Evolutionary conservation across 345 rosid genomes (phyloP).

Genomic region (Carallia brachiata): DNA sequence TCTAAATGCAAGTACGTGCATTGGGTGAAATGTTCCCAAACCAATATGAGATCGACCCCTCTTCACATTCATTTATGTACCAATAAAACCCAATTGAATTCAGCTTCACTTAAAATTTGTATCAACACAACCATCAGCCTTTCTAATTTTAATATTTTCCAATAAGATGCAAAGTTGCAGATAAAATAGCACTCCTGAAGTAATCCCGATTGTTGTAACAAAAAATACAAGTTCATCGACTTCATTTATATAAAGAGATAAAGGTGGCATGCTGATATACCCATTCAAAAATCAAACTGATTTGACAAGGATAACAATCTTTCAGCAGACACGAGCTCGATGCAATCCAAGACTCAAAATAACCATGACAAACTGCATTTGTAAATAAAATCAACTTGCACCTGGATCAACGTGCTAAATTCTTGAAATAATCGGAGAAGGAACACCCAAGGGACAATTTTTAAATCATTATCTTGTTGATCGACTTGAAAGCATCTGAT

Average conservation of each 20-base stretch:
- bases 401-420: constrained; percentile 5
- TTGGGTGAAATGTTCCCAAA: no score
- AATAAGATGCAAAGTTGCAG: no score
- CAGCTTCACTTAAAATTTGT: no score
- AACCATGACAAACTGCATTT: background rate
- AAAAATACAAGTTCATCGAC: background rate
- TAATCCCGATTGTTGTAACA: background rate
- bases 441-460: background rate
- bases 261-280: no score
- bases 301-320: background rate
- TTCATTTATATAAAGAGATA: background rate
- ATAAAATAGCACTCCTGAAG: no score
- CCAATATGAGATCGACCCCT: no score
- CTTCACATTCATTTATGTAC: no score
- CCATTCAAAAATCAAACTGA: background rate
- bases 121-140: no score
- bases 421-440: constrained; percentile 1
- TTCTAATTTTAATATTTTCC: no score
- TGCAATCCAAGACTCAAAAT: background rate
- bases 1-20: no score
- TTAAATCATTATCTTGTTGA: constrained; percentile 15
- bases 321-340: background rate
- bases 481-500: constrained; percentile 14
- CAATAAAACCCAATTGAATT: no score
- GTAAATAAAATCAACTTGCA: background rate